phyloP scores from a whole-genome alignment of 2,329 filamentous ascomycete species.

The Arthrobotrys sphaeroides region DNA sequence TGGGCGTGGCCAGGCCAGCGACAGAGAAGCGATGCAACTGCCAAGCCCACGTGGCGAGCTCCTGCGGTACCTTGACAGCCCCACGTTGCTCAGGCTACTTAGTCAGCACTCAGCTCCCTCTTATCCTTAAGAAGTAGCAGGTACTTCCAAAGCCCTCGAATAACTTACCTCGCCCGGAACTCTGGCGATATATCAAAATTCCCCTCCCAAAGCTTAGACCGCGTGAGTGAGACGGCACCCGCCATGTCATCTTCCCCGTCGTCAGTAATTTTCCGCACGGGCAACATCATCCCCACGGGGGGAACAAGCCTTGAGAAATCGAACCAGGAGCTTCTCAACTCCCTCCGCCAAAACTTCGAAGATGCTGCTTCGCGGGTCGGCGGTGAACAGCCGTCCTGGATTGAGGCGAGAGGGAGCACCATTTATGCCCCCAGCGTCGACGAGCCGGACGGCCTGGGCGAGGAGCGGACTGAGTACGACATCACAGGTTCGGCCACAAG shows the following conservation, averaged over 20 bases:
- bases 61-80: too few relatives aligned
- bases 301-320: conserved; percentile 81
- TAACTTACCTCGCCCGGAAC: too few relatives aligned
- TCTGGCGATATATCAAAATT: too few relatives aligned
- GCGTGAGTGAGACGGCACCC: too few relatives aligned
- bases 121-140: too few relatives aligned
- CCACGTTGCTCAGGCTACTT: too few relatives aligned
- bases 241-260: conserved; percentile 59
- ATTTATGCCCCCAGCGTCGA: conserved; percentile 37
- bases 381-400: conserved; percentile 54
- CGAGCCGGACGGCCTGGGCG: conserved; percentile 73
- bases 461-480: conserved; percentile 80
- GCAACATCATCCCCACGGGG: conserved; percentile 85
- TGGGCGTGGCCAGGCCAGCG: too few relatives aligned
- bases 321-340: conserved; percentile 90
- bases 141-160: too few relatives aligned
- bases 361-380: conserved; percentile 61
- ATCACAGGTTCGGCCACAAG: conserved; percentile 54
- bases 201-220: too few relatives aligned
- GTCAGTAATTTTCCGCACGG: conserved; percentile 58
- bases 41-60: too few relatives aligned
- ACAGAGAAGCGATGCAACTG: too few relatives aligned
- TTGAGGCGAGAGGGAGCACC: conserved; percentile 58
- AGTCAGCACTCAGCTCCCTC: too few relatives aligned
- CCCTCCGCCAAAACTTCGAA: conserved; percentile 82